Base-by-base conservation (phyloP, 2,329 filamentous ascomycete genomes). In the Claviceps sp. region DNA sequence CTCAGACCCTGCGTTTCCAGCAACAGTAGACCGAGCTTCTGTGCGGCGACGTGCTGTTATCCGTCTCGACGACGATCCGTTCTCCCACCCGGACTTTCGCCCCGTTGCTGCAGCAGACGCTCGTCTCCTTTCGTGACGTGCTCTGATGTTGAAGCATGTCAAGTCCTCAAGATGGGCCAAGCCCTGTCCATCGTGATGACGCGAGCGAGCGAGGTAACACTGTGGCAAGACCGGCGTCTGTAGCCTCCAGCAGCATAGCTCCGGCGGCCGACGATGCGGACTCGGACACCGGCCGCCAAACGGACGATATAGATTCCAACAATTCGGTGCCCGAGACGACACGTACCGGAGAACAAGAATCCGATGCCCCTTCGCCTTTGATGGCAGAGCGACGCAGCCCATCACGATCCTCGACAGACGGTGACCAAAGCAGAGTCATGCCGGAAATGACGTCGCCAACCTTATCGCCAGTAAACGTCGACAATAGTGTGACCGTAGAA, bases 71-170 rank as follows among this genome's bases (percentile, higher is more conserved):
- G 47, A 22, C 11, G 42, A 16, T 20, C 34, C 30, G 18, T 24
- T 24, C 30, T 45, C 20, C 11, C 18, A n/a, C n/a, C 34, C 34
- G 16, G 14, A 37, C 42, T 20, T 13, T 30, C 14, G 37, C 16
- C 36, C 14, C 13, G 41, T 43, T 11, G 16, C 26, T 34, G 11
- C 37, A 5, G n/a, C 37, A 4, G 5, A 11, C 43, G 18, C 8
- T 40, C n/a, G 42, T 34, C 22, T 18, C n/a, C n/a, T 8, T 11
- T 40, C 51, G 42, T 22, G 24, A 45, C 46, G 26, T 24, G 46
- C 45, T 46, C 60, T 55, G 47, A 63, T 63, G 58, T 58, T 50
- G 43, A 54, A 62, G 50, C 48, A 70, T 70, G 67, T 65, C 65
- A 48, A 68, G 61, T 50, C 56, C 53, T 56, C 60, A 58, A 52